phyloP scores from a whole-genome alignment of 257 asterid species.

The Solanum corneliomulleri region DNA sequence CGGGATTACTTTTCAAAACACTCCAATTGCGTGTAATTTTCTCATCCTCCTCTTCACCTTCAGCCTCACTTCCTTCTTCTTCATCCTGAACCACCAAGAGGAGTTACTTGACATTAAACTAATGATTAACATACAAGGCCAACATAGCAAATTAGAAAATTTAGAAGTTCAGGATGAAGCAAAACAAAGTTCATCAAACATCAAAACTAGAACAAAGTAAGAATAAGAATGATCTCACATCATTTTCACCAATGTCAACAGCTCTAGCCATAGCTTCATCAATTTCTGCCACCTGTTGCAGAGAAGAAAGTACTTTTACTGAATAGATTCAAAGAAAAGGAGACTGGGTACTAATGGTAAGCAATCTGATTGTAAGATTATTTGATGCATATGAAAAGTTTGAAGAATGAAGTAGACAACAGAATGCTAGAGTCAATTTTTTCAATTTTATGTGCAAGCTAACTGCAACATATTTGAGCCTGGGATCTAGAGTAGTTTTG shows the following conservation, averaged over 20 bases:
- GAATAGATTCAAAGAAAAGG: background rate
- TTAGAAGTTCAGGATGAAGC: background rate
- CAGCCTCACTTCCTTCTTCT: constrained; percentile 69
- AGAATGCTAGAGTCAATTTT: background rate
- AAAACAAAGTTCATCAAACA: background rate
- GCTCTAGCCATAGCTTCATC: constrained; percentile 96
- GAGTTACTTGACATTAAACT: background rate
- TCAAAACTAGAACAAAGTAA: background rate
- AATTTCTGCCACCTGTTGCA: constrained; percentile 55
- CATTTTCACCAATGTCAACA: constrained; percentile 92
- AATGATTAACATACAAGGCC: background rate
- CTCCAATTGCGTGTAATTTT: constrained; percentile 78
- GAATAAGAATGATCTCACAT: constrained; percentile 34
- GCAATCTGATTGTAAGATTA: background rate
- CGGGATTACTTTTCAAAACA: constrained; percentile 51
- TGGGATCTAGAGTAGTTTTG: background rate
- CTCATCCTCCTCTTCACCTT: constrained; percentile 45
- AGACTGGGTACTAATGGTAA: background rate
- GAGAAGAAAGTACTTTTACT: constrained; percentile 8
- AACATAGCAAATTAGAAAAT: background rate
- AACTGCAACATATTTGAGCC: background rate
- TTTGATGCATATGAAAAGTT: background rate
- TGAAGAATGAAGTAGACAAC: background rate
- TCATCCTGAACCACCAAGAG: constrained; percentile 44
- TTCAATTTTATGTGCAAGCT: background rate